Evolutionary conservation across 2,329 filamentous ascomycete genomes (phyloP), one percentile per base, ranked within the genome.

Genomic region (Stachybotrys chlorohalonatus): DNA sequence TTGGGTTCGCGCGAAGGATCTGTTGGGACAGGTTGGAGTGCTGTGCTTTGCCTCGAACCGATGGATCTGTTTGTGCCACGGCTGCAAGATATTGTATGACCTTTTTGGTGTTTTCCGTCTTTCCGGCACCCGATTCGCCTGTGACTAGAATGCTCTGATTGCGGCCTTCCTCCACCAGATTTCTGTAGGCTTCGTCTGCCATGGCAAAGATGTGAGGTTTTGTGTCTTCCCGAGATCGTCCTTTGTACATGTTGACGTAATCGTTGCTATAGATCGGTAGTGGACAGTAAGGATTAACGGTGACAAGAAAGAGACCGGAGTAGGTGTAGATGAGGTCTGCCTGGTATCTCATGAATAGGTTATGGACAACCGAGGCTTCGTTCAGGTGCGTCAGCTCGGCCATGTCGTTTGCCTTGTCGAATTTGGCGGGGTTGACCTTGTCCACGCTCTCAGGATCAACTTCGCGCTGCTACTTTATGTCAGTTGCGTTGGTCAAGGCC

Each of bases 361-460:
- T 99, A 74, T 99, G 92, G 52, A 99, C 92, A 52, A 99, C 94
- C 0, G 94, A 97, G 24, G 93, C 89, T 74, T 99, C 94, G 72
- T 99, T 99, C 59, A 99, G 77, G 71, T 99, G 94, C 6, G 94
- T 99, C 66, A 99, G 81, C 70, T 99, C 94, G 30, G 95, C 94
- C 94, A 99, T 99, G 71, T 99, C 95, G 74, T 95, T 91, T 60
- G 93, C 93, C 73, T 96, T 99, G 81, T 99, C 94, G 74, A 99
- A 99, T 70, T 99, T 99, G 66, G 93, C 93, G 50, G 94, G 94
- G 73, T 99, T 99, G 76, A 99, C 95, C 73, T 96, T 97, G 78
- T 99, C 95, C 62, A 96, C 91, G 63, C 85, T 87, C 64, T 97
- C 92, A 52, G 82, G 75, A 61, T 93, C 86, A 52, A 94, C 86